Percentiles rank a stretch among this genome's conserved stretches.
These are phyloP conservation scores for Krasilnikovozyma curviuscula DNA, from an alignment of 768 basidiomycete species.

Conservation along the genomic window DNA sequence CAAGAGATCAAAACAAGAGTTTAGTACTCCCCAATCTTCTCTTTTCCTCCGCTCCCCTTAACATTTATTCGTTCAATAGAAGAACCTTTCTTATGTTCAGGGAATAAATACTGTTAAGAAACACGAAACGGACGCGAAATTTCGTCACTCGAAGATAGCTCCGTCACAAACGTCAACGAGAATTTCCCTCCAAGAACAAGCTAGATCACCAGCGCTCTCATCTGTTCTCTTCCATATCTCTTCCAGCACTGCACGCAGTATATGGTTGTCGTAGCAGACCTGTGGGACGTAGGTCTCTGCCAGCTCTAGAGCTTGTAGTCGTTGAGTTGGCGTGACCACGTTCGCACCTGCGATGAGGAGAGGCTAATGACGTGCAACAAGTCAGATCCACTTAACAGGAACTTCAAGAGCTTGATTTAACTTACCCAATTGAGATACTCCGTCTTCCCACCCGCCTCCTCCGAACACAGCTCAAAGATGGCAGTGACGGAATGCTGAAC, in stretches of 20 bases:
- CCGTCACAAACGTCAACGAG: too few species aligned
- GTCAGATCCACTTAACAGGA: neutral
- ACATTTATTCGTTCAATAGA: too few species aligned
- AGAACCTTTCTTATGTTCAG: too few species aligned
- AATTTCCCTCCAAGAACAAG: constrained; percentile 14
- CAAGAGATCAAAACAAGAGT: too few species aligned
- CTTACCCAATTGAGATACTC: constrained; percentile 18
- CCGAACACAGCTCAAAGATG: constrained; percentile 10
- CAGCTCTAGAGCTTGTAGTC: constrained; percentile 3
- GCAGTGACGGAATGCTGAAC: constrained; percentile 11
- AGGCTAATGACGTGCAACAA: constrained; percentile 3
- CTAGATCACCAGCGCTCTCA: constrained; percentile 12
- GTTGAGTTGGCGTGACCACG: neutral
- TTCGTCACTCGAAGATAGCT: too few species aligned
- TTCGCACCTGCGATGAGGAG: constrained; percentile 13
- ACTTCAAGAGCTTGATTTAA: neutral
- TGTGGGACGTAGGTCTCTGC: constrained; percentile 14
- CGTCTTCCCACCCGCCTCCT: constrained; percentile 14
- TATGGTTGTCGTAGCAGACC: constrained; percentile 15
- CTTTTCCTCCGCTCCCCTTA: too few species aligned
- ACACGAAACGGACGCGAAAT: too few species aligned
- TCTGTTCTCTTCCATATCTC: constrained; percentile 15
- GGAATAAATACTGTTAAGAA: too few species aligned
- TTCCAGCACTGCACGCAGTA: constrained; percentile 10
- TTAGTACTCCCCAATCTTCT: too few species aligned